phyloP scores from a whole-genome alignment of 306 rosid genomes.

The Cucurbita maxima region DNA sequence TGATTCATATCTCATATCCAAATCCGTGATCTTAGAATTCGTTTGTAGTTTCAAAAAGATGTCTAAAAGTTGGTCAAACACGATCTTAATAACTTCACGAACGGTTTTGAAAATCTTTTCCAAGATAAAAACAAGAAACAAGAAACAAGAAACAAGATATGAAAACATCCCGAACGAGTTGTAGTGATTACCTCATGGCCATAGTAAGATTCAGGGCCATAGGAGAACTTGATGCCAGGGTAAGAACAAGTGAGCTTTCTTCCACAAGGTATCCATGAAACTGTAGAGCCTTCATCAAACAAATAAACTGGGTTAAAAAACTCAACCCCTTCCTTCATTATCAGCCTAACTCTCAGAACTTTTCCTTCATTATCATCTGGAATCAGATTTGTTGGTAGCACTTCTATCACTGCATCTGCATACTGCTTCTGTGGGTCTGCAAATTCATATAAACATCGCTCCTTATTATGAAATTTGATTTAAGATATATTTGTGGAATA shows the following conservation, averaged over 20 bases:
- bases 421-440: conserved; percentile 94
- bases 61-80: neutral
- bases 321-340: conserved; percentile 83
- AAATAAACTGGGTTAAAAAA: conserved; percentile 78
- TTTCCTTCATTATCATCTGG: conserved; percentile 91
- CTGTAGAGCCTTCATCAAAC: conserved; percentile 91
- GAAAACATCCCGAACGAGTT: neutral
- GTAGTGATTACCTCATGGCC: conserved; percentile 49
- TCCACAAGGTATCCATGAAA: conserved; percentile 97
- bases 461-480: no score
- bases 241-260: conserved; percentile 98
- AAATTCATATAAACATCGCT: neutral
- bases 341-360: conserved; percentile 76
- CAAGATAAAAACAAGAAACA: neutral
- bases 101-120: neutral
- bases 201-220: conserved; percentile 71
- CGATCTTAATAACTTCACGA: neutral
- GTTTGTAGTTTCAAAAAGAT: neutral
- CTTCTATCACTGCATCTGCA: conserved; percentile 98
- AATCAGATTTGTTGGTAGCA: conserved; percentile 72
- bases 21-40: neutral
- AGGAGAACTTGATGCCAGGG: conserved; percentile 89
- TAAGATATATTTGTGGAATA: no score
- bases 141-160: no score
- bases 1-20: no score